These are phyloP conservation scores for Globisporangium ultimum DNA, from an alignment of 352 stramenopile species.

Conservation along the genomic window DNA sequence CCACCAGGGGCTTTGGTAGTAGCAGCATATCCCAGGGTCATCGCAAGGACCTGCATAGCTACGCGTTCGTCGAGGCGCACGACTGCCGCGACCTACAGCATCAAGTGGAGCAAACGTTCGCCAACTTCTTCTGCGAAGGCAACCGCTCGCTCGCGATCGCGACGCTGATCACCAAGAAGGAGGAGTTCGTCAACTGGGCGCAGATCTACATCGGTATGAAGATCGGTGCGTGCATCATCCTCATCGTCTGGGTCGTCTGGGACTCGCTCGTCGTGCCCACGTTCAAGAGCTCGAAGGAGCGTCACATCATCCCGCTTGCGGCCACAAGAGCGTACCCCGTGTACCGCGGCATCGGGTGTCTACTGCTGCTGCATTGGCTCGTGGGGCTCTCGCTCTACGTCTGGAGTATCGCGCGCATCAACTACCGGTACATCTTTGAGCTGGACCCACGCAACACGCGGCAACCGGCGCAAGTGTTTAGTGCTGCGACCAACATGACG, in stretches of 20 bases:
- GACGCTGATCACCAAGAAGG: conserved; percentile 75
- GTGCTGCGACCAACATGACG: conserved; percentile 95
- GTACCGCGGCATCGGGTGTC: conserved; percentile 93
- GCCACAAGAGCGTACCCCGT: conserved; percentile 89
- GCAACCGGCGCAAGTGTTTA: conserved; percentile 90
- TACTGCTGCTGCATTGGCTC: conserved; percentile 76
- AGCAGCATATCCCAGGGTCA: conserved; percentile 19
- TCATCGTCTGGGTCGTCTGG: conserved; percentile 94
- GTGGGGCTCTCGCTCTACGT: conserved; percentile 61
- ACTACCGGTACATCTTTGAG: conserved; percentile 95
- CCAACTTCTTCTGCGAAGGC: conserved; percentile 72
- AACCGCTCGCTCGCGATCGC: conserved; percentile 69
- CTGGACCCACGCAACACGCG: conserved; percentile 85
- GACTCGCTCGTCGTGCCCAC: conserved; percentile 87
- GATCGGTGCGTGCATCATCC: conserved; percentile 68
- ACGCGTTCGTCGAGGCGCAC: conserved; percentile 56
- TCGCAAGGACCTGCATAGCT: conserved; percentile 46
- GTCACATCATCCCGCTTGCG: conserved; percentile 73
- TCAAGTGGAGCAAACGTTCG: conserved; percentile 66
- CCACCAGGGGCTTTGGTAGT: conserved; percentile 1
- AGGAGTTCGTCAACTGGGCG: conserved; percentile 74
- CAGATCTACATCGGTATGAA: conserved; percentile 88
- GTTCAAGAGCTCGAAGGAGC: conserved; percentile 59
- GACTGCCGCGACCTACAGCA: conserved; percentile 43
- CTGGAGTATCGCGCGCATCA: conserved; percentile 84